A percentile compares a stretch with the other conserved stretches of the same genome.
These are phyloP conservation scores for Pseudohalonectria lignicola DNA, from an alignment of 2,329 filamentous ascomycete species.

Conservation along the genomic window DNA sequence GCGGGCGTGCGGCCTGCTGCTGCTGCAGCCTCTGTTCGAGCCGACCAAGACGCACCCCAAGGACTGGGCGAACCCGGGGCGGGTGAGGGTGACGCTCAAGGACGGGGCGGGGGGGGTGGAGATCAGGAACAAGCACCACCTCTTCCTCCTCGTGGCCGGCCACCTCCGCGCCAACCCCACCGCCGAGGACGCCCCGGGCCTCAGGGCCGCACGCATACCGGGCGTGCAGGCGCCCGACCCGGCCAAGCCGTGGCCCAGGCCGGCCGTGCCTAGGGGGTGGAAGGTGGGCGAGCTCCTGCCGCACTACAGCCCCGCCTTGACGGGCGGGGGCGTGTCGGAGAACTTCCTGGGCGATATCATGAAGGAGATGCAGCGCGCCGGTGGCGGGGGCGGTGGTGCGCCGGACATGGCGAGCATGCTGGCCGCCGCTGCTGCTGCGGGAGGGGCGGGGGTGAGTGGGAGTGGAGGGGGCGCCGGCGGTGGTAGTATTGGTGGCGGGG, in stretches of 20 bases:
- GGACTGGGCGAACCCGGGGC: conserved; percentile 94
- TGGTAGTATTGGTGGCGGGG: conserved; percentile 13
- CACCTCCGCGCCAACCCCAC: conserved; percentile 73
- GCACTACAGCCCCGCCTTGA: conserved; percentile 79
- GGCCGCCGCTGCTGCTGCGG: conserved; percentile 9
- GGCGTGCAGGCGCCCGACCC: conserved; percentile 56
- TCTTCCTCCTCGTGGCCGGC: conserved; percentile 69
- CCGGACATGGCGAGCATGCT: conserved; percentile 18
- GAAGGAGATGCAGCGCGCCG: conserved; percentile 66
- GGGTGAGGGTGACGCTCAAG: conserved; percentile 72
- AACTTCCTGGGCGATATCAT: conserved; percentile 96
- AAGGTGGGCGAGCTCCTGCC: conserved; percentile 80
- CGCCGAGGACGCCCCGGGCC: conserved; percentile 53
- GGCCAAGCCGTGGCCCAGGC: conserved; percentile 57
- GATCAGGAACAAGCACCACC: conserved; percentile 72
- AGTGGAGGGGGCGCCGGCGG: conserved; percentile 15
- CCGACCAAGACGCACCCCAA: conserved; percentile 87
- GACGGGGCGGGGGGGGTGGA: conserved; percentile 13
- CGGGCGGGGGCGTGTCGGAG: conserved; percentile 85
- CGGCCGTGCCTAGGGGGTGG: conserved; percentile 76
- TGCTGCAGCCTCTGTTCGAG: conserved; percentile 70
- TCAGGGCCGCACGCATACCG: conserved; percentile 55
- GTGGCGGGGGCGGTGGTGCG: conserved; percentile 27
- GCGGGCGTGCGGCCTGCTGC: conserved; percentile 63
- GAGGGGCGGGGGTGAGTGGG: conserved; percentile 18